Evolutionary conservation across 208 protist genomes (phyloP).

Genomic region (Leishmania turanica): DNA sequence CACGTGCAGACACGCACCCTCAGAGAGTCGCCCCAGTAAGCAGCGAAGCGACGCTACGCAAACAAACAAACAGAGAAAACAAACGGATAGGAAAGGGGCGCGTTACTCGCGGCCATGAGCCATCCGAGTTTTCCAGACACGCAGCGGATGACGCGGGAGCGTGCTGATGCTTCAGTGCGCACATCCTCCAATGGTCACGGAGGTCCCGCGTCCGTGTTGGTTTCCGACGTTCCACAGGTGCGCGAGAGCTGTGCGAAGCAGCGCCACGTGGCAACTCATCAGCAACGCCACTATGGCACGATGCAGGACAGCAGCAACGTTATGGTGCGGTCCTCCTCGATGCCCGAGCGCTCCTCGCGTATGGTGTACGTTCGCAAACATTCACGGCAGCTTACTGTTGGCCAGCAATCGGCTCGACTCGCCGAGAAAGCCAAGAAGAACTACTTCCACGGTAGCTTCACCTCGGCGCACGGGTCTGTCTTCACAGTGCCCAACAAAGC

Average conservation of each 20-base stretch:
- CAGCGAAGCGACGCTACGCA: too few relatives aligned
- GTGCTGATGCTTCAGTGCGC: slow-evolving; percentile 14
- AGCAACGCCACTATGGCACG: slow-evolving; percentile 40
- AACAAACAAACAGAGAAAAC: background rate
- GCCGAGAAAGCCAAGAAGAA: slow-evolving; percentile 69
- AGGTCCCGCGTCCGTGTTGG: background rate
- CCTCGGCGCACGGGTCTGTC: slow-evolving; percentile 69
- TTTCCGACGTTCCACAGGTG: slow-evolving; percentile 1
- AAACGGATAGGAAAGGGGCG: background rate
- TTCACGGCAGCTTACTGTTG: slow-evolving; percentile 50
- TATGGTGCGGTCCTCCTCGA: slow-evolving; percentile 50
- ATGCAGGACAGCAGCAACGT: slow-evolving; percentile 7
- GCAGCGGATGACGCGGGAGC: background rate
- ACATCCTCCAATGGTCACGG: slow-evolving; percentile 31
- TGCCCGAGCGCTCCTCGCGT: slow-evolving; percentile 51
- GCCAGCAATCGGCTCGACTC: slow-evolving; percentile 61
- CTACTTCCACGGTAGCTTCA: slow-evolving; percentile 83
- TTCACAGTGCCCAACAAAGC: slow-evolving; percentile 70
- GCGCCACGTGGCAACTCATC: background rate
- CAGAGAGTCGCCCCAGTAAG: too few relatives aligned
- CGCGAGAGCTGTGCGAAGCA: slow-evolving; percentile 19
- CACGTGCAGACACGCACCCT: too few relatives aligned
- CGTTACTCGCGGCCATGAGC: background rate
- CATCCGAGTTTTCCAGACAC: background rate
- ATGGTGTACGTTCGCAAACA: slow-evolving; percentile 45